A percentile compares a stretch with the other conserved stretches of the same genome.
Evolutionary conservation across 1,284 basidiomycete genomes (phyloP).

Genomic region (Neotropicomus parvogracilis): DNA sequence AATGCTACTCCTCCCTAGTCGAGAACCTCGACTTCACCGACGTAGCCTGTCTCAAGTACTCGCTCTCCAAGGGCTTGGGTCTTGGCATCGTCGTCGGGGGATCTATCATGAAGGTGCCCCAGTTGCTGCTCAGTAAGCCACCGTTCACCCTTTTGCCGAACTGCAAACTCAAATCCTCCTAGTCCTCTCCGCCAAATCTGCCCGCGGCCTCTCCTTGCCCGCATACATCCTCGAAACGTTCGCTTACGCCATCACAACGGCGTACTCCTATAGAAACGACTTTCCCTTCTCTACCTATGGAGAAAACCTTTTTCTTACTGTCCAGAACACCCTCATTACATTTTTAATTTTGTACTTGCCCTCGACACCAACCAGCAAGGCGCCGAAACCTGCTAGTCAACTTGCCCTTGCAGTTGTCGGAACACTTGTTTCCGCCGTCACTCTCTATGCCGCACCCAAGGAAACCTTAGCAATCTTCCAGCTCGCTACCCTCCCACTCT

Average conservation of each 20-base stretch:
- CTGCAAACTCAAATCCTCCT: constrained; percentile 10
- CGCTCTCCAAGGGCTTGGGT: constrained; percentile 89
- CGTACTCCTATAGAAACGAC: constrained; percentile 78
- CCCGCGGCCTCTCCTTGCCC: constrained; percentile 77
- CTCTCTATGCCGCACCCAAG: constrained; percentile 51
- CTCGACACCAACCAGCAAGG: constrained; percentile 28
- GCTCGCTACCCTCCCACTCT: constrained; percentile 77
- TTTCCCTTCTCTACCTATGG: constrained; percentile 97
- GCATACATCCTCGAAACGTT: constrained; percentile 84
- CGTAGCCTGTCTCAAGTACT: constrained; percentile 83
- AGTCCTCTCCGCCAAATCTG: constrained; percentile 67
- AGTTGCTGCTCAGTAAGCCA: constrained; percentile 69
- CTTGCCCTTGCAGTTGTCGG: constrained; percentile 41
- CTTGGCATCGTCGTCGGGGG: constrained; percentile 92
- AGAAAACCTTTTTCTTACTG: constrained; percentile 84
- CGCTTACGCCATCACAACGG: constrained; percentile 81
- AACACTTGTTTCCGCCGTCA: constrained; percentile 39
- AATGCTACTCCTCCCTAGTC: constrained; percentile 89
- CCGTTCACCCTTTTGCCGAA: background rate
- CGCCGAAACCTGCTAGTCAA: constrained; percentile 28
- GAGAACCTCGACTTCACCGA: constrained; percentile 87
- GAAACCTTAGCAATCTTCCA: constrained; percentile 63
- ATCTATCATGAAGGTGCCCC: constrained; percentile 94
- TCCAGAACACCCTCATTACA: constrained; percentile 82
- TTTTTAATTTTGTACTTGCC: constrained; percentile 73